Base-by-base conservation (phyloP, 2,329 filamentous ascomycete genomes). In the Didymella exigua region DNA sequence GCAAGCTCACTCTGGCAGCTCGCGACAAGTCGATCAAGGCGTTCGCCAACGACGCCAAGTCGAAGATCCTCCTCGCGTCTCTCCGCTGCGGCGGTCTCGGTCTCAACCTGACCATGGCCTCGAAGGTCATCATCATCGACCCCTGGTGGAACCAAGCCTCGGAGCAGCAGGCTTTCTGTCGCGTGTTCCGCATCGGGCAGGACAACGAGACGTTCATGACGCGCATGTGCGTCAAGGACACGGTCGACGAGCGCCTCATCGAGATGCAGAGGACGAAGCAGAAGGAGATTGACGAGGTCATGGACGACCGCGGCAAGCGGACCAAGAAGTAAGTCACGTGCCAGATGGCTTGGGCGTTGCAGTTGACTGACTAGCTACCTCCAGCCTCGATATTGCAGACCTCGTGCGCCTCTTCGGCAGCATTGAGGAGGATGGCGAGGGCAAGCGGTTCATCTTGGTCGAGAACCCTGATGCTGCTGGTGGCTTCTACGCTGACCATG, bases 181-280 rank as follows among this genome's bases (percentile, higher is more conserved):
- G 89, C 0, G 82, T 90, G 0, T 83, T 82, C 61, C 81, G 89
- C 5, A 85, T 87, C 2, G 88, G 88, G 0, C 89, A 93, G 59
- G 58, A 66, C 0, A 82, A 86, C 36, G 75, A 84, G 29, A 86
- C 87, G 0, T 76, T 84, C 10, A 81, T 89, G 53, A 79, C 84
- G 0, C 79, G 85, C 0, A 77, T 91, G 29, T 72, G 85, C 0
- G 77, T 86, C 0, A 71, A 76, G 1, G 76, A 82, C 4, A 83
- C 80, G 0, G 82, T 90, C 5, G 88, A 92, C 54, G 76, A 81
- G 9, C 75, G 79, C 0, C 76, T 91, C 3, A 67, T 81, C 0
- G 41, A 70, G 0, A 77, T 90, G 59, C 88, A 91, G 54, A 55
- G 77, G 0, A 47, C 63, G 0, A 91, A 91, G 62, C 62, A 77